A percentile compares a stretch with the other conserved stretches of the same genome.
Conservation (phyloP, 2,329 filamentous ascomycete genomes). For the Chrysoporthe deuterocubensis region DNA sequence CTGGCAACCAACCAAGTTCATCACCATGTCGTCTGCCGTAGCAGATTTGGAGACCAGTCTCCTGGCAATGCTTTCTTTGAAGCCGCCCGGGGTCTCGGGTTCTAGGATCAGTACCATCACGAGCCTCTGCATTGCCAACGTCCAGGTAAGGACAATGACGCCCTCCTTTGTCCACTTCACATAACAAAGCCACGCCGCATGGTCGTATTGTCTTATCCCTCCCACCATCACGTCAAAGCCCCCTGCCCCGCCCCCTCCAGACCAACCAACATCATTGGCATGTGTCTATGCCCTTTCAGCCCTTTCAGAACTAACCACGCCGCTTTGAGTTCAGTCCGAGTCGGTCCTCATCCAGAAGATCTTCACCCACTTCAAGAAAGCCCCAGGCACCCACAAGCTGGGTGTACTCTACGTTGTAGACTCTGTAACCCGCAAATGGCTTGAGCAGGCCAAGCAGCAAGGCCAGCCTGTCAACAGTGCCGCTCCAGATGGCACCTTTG, state of each 20-base stretch:
- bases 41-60: constrained; percentile 88
- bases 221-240: constrained; percentile 11
- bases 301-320: constrained; percentile 33
- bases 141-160: constrained; percentile 70
- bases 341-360: constrained; percentile 94
- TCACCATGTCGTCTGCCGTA: constrained; percentile 78
- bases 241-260: constrained; percentile 13
- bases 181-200: not conserved
- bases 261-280: not conserved
- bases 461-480: constrained; percentile 80
- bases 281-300: not conserved
- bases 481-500: constrained; percentile 89
- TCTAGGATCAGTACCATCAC: constrained; percentile 90
- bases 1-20: constrained; percentile 29
- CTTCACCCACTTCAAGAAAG: constrained; percentile 95
- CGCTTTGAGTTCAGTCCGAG: constrained; percentile 70
- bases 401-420: constrained; percentile 99
- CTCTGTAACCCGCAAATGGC: constrained; percentile 98
- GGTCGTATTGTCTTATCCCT: not conserved
- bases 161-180: constrained; percentile 17
- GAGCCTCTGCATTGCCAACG: constrained; percentile 82
- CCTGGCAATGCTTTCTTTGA: constrained; percentile 88
- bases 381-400: constrained; percentile 92
- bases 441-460: constrained; percentile 88
- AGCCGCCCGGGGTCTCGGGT: constrained; percentile 91